Evolutionary conservation across 768 basidiomycete genomes (phyloP), one percentile per base, ranked within the genome.

Genomic region (Rhodotorula taiwanensis): DNA sequence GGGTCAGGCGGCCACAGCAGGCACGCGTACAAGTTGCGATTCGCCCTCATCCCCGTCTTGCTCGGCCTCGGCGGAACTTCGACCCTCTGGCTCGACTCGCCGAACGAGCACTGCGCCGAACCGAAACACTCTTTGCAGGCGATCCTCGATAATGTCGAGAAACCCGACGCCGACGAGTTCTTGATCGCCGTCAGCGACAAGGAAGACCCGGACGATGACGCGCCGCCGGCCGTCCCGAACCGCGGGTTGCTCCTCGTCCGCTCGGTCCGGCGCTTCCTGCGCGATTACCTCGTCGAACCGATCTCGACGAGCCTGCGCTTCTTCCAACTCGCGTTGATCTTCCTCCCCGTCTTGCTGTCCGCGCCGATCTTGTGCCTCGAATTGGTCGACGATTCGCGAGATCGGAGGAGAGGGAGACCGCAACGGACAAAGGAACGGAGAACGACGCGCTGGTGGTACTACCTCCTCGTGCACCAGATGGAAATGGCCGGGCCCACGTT

Each of bases 401-500:
- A 58, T 34, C 45, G 62, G 41, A 80, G 83, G 56, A 78, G 78
- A 49, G 58, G 62, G 15, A 52, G 49, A 28, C 41, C 55, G 20
- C 53, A 47, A 30, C n/a, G 65, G 31, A 80, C 83, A 57, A 78
- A 78, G 48, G 76, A 77, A 52, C 78, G 83, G 10, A 48, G 30
- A 27, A 70, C 70, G 20, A 72, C 73, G 39, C 81, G 92, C 5
- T 95, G 91, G 94, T 99, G 95, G 95, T 98, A 97, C 74, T 82
- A 81, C n/a, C 81, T 89, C 55, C 78, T 99, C 21, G 89, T 91
- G 11, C 78, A 76, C 48, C 86, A 85, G 75, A 98, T 99, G 95
- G 86, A 93, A 76, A 79, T 84, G 9, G 94, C 94, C 14, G 95
- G 95, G 2, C 95, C 95, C 21, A 94, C 93, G 0, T 98, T 98